These are phyloP conservation scores for Aspergillus ostianus DNA, from an alignment of 495 filamentous ascomycete species.

Conservation along the genomic window DNA sequence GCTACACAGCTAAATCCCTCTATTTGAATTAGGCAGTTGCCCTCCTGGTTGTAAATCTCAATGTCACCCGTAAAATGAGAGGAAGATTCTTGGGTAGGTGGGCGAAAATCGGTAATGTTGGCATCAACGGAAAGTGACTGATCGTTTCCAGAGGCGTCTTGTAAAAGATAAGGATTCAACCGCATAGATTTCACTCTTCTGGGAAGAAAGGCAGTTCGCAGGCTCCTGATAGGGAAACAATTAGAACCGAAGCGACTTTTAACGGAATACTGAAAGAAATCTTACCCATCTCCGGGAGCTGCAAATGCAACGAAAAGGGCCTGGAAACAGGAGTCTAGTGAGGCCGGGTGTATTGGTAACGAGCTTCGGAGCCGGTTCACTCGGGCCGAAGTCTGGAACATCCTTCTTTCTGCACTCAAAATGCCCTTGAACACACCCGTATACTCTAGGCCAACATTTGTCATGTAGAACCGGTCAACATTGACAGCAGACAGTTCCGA, in stretches of 20 bases:
- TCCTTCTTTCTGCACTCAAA: neutral
- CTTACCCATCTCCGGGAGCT: neutral
- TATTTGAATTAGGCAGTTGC: neutral
- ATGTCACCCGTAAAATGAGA: neutral
- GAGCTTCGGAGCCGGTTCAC: neutral
- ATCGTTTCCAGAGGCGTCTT: neutral
- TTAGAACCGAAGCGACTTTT: neutral
- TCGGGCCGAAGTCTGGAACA: neutral
- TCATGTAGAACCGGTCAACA: neutral
- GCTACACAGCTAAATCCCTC: neutral
- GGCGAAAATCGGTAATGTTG: neutral
- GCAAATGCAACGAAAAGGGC: conserved; percentile 21
- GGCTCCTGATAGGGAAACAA: neutral
- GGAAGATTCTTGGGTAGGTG: neutral
- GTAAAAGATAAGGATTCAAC: neutral
- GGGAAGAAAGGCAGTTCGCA: neutral
- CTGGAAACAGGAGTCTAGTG: conserved; percentile 18
- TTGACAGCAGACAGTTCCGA: neutral
- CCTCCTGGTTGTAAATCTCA: neutral
- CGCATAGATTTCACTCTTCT: neutral
- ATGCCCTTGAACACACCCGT: neutral
- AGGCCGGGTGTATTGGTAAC: neutral
- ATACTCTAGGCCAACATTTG: neutral
- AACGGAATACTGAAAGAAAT: neutral
- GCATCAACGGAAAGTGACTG: neutral